phyloP scores from a whole-genome alignment of 192 early-diverging fungal genomes.

The Mortierella hygrophila region DNA sequence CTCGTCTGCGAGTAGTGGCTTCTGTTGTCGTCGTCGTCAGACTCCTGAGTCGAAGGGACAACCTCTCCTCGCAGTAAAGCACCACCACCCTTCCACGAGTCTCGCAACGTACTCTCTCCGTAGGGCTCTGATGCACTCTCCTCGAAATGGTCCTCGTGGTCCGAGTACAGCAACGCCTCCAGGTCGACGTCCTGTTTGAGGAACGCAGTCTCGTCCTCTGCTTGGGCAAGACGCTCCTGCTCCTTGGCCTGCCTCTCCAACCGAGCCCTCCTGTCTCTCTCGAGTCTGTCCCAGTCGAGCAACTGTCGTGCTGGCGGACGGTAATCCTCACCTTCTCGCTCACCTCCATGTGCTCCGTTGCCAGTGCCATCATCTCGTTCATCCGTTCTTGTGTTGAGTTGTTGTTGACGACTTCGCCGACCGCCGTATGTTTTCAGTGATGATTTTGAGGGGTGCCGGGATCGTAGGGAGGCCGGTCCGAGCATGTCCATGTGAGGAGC shows the following conservation, averaged over 20 bases:
- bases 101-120: not conserved
- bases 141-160: not conserved
- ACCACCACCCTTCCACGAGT: not conserved
- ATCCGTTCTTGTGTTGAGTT: not conserved
- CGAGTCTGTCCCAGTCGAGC: slow-evolving; percentile 42
- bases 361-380: not conserved
- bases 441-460: slow-evolving; percentile 29
- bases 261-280: slow-evolving; percentile 26
- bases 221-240: not conserved
- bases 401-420: not conserved
- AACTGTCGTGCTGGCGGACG: slow-evolving; percentile 6
- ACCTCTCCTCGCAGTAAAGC: not conserved
- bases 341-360: not conserved
- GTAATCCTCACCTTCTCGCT: not conserved
- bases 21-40: not conserved
- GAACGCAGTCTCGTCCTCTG: not conserved
- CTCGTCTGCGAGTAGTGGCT: not conserved
- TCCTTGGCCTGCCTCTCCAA: slow-evolving; percentile 3
- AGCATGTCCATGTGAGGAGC: slow-evolving; percentile 35
- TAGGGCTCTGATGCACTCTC: too few relatives aligned
- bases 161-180: slow-evolving; percentile 18
- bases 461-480: slow-evolving; percentile 41
- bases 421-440: slow-evolving; percentile 43
- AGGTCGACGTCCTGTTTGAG: not conserved
- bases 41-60: slow-evolving; percentile 9